Evolutionary conservation across 1,284 basidiomycete genomes (phyloP).

Genomic region (Neolentinus lepideus): DNA sequence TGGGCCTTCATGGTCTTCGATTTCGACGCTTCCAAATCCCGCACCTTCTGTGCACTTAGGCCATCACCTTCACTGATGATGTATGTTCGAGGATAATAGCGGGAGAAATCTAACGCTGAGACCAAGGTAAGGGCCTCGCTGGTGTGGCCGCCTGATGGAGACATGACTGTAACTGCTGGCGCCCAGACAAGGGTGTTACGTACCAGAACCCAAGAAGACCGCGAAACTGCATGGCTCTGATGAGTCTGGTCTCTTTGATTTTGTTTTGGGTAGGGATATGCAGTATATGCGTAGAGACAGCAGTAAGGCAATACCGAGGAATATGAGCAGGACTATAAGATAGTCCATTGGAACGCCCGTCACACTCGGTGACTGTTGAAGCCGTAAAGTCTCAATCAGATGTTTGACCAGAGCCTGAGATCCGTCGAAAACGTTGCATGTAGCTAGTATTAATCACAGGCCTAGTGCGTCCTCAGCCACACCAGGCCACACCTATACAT

Average conservation of each 20-base stretch:
- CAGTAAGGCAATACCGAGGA: background rate
- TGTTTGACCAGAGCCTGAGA: too few species aligned
- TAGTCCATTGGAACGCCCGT: background rate
- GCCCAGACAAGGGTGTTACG: conserved; percentile 11
- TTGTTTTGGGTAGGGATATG: background rate
- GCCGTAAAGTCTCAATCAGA: too few species aligned
- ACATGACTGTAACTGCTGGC: background rate
- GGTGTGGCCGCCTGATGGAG: conserved; percentile 82
- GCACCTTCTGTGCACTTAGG: conserved; percentile 71
- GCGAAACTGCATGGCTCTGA: conserved; percentile 38
- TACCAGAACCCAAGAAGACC: conserved; percentile 61
- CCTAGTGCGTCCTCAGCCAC: too few species aligned
- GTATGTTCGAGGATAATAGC: conserved; percentile 78
- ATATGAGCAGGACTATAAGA: background rate
- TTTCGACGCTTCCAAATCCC: conserved; percentile 51
- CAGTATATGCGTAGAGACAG: background rate
- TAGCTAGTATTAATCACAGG: too few species aligned
- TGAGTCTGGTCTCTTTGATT: background rate
- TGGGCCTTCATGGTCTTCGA: conserved; percentile 8
- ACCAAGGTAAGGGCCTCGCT: conserved; percentile 79
- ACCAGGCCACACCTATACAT: too few species aligned
- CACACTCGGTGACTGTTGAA: too few species aligned
- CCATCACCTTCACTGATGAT: conserved; percentile 79
- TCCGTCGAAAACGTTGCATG: too few species aligned
- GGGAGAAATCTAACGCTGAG: conserved; percentile 68